Evolutionary conservation across 202 grass and related monocot genomes (phyloP).

Genomic region (Setaria italica): DNA sequence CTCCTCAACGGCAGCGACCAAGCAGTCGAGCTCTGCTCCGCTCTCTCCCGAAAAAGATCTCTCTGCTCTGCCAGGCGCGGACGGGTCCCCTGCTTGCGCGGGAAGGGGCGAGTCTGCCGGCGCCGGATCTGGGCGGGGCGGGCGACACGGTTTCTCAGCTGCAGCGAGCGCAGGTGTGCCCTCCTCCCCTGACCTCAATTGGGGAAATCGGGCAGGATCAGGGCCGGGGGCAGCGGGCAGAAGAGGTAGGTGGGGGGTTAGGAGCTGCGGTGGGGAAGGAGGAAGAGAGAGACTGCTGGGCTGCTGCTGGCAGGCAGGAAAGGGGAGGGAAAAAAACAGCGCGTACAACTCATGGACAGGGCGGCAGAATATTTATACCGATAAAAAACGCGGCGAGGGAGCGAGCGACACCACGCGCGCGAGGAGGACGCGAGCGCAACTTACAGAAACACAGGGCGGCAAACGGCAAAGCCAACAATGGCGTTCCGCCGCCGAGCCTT

Average conservation of each 20-base stretch:
- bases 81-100: background rate
- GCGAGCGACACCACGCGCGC: too few relatives aligned
- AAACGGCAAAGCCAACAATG: background rate
- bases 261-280: constrained; percentile 9
- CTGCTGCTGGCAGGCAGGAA: background rate
- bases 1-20: background rate
- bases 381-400: constrained; percentile 4
- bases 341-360: constrained; percentile 58
- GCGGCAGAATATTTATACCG: constrained; percentile 55
- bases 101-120: constrained; percentile 15
- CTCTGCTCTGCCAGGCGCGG: background rate
- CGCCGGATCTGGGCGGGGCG: constrained; percentile 42
- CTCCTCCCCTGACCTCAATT: constrained; percentile 30
- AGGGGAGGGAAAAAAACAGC: constrained; percentile 1
- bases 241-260: constrained; percentile 50
- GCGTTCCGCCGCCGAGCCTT: background rate
- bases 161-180: constrained; percentile 42
- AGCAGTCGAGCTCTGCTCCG: background rate
- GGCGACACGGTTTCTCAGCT: background rate
- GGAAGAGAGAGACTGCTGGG: background rate
- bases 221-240: constrained; percentile 28
- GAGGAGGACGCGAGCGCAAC: too few relatives aligned
- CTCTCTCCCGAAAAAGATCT: background rate
- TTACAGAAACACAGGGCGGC: too few relatives aligned
- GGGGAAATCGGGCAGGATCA: constrained; percentile 49